Base-by-base conservation (phyloP, 148 eudicot genomes). In the Tetragonia tetragonoides region DNA sequence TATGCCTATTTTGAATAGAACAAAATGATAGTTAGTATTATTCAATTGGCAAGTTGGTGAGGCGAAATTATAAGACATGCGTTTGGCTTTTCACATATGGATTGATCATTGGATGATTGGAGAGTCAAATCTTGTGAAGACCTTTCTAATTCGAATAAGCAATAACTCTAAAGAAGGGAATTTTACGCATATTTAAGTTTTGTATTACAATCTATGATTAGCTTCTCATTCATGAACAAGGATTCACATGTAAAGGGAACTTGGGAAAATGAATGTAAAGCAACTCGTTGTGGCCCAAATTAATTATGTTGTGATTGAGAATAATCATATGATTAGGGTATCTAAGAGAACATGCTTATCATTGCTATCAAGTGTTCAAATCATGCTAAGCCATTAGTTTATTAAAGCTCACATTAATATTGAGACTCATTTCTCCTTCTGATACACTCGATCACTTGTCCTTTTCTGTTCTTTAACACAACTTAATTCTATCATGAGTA, bases 311-410 rank as follows among this genome's bases (percentile, higher is more conserved):
- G 72, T 81, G 77, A 81, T 77, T 71, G 60, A 46, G 77, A 70
- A 70, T 81, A 81, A 76, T 81, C 67, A 81, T 76, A 63, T 42
- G 69, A 80, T 65, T 2, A 42, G 77, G 74, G 78, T 80, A 74
- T 74, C 82, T 80, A 74, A 72, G 37, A 70, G 80, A 81, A 81
- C 83, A 81, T 76, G 83, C 79, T 81, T 75, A 70, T 81, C 71
- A 81, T 81, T 65, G 79, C 75, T 18, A 63, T 66, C 11, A 11
- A 69, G 75, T 46, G 75, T 61, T 78, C 61, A n/a, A 75, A 75
- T 76, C 79, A 76, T 70, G 53, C 12, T 74, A 81, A 72, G 73
- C 76, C 46, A 68, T 47, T 69, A 34, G 28, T 68, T 68, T 60
- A 70, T 49, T 53, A 46, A 59, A 56, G 64, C 74, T 72, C 74